These are phyloP conservation scores for Setaria italica DNA, from an alignment of 202 grass and related monocot genomes.

Conservation along the genomic window DNA sequence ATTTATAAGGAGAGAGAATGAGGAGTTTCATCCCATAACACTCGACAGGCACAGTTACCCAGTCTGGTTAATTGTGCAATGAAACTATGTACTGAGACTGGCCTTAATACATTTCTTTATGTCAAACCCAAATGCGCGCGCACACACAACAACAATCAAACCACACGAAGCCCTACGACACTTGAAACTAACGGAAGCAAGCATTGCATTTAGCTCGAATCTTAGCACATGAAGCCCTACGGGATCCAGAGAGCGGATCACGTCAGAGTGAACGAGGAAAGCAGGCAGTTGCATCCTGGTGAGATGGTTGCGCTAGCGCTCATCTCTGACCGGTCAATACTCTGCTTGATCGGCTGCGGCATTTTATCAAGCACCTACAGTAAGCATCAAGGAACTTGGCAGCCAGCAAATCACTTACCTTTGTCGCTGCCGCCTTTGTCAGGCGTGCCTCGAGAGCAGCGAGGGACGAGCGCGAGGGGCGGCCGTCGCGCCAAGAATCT, in stretches of 20 bases:
- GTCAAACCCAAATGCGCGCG: neutral
- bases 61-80: too few species aligned
- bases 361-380: constrained; percentile 45
- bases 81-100: too few species aligned
- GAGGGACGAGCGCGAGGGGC: constrained; percentile 50
- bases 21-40: too few species aligned
- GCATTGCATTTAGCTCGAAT: neutral
- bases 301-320: neutral
- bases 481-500: constrained; percentile 55
- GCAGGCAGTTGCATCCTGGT: neutral
- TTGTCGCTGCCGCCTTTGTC: constrained; percentile 66
- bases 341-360: neutral
- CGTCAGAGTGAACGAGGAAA: constrained; percentile 19
- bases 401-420: constrained; percentile 44
- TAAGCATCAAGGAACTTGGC: neutral
- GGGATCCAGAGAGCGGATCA: constrained; percentile 9
- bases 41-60: too few species aligned
- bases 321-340: neutral
- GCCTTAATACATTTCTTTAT: neutral
- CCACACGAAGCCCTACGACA: neutral
- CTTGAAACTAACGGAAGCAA: constrained; percentile 17
- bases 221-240: neutral
- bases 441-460: constrained; percentile 65
- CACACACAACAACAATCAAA: neutral
- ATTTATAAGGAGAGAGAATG: too few species aligned